Evolutionary conservation across 768 basidiomycete species (phyloP).

Genomic region (Phaeotremella skinneri): DNA sequence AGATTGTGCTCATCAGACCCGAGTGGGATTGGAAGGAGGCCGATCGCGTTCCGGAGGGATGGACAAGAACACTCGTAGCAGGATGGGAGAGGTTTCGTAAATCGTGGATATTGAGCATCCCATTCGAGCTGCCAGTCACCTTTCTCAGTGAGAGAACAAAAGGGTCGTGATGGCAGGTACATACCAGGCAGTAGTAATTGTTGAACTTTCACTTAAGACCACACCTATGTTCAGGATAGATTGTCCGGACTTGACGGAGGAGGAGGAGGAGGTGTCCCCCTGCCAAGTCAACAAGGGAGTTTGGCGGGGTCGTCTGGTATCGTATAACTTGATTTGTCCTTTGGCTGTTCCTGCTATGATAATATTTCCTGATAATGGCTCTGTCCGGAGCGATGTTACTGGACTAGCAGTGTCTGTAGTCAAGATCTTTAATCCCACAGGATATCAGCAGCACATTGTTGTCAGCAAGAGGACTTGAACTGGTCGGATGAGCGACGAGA

Average conservation of each 20-base stretch:
- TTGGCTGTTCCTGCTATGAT: slow-evolving; percentile 29
- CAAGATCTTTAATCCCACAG: slow-evolving; percentile 13
- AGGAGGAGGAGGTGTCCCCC: not conserved
- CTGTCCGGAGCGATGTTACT: slow-evolving; percentile 30
- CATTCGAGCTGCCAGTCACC: slow-evolving; percentile 31
- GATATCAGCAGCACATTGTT: too few species aligned
- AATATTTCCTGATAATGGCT: slow-evolving; percentile 42
- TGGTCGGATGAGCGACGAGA: too few species aligned
- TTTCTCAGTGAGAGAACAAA: not conserved
- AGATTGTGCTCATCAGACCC: slow-evolving; percentile 37
- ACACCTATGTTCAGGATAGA: slow-evolving; percentile 32
- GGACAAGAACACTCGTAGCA: slow-evolving; percentile 22
- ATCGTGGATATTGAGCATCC: slow-evolving; percentile 38
- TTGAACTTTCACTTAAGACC: slow-evolving; percentile 35
- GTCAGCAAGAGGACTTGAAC: too few species aligned
- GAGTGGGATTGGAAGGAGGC: slow-evolving; percentile 44
- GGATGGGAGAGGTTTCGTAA: slow-evolving; percentile 25
- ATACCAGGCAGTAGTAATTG: slow-evolving; percentile 38
- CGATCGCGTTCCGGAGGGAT: slow-evolving; percentile 26
- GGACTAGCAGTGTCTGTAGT: slow-evolving; percentile 17
- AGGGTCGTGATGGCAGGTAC: slow-evolving; percentile 7
- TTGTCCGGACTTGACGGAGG: not conserved
- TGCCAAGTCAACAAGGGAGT: slow-evolving; percentile 25
- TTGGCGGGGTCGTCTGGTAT: slow-evolving; percentile 26
- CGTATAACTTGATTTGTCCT: slow-evolving; percentile 36